Base-by-base conservation (phyloP, 352 stramenopile species). In the Phytopythium cucurbitacearum region DNA sequence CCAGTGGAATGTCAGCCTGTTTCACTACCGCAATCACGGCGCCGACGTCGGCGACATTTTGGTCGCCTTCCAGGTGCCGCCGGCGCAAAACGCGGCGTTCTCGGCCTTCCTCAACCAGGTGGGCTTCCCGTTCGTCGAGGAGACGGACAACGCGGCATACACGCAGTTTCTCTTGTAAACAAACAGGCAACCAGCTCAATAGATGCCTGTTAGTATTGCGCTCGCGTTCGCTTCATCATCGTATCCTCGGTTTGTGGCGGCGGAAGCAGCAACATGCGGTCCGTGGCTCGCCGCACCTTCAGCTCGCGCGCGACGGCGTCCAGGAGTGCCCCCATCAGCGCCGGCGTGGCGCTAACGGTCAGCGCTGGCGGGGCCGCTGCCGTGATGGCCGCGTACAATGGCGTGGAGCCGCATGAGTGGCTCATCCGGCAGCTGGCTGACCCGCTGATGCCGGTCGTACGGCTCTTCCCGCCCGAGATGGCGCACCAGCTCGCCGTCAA, bases 11-110 rank as follows among this genome's bases (percentile, higher is more conserved):
- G 86, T 99, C 45, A 98, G 90, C 59, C 80, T 99, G 8, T 99
- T 99, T 70, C 97, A 99, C 71, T 99, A 99, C 63, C 81, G 97
- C 56, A 99, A 99, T 70, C 96, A 99, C 63, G 97, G 96, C 51
- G 95, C 97, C 64, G 96, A 99, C 62, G 98, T 99, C 67, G 97
- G 97, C 37, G 84, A 96, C 42, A 96, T 99, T 32, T 72, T 99
- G 7, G 96, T 99, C 0, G 97, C 92, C 4, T 95, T 99, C 64
- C 95, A 99, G 67, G 95, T 98, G 10, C 70, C 80, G 4, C 53
- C 67, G 0, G 53, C 48, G 7, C 74, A 93, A n/a, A 63, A 85
- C 35, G 67, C 48, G 3, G 62, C 68, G 5, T 95, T 95, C 57
- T 35, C 61, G 7, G 51, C 62, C 32, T 96, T 94, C 59, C 57